These are phyloP conservation scores for Adansonia rubrostipa DNA, from an alignment of 441 rosid species.

Conservation along the genomic window DNA sequence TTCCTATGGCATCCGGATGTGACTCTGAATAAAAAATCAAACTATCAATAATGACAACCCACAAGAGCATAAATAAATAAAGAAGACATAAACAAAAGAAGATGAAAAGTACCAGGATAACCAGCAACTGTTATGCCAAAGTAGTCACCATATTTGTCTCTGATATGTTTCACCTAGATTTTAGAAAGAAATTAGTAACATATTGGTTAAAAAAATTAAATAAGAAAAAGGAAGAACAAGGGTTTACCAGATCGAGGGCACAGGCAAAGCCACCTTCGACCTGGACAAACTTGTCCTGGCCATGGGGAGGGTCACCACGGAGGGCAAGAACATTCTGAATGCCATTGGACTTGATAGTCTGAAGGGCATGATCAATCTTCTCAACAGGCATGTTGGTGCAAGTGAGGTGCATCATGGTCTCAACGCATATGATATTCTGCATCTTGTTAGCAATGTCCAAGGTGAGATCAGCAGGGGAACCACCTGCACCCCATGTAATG, in stretches of 20 bases:
- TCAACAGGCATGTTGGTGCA: constrained; percentile 98
- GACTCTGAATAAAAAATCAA: constrained; percentile 57
- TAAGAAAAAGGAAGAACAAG: not conserved
- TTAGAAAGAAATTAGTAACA: constrained; percentile 4
- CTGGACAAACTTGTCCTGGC: constrained; percentile 95
- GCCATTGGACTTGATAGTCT: constrained; percentile 79
- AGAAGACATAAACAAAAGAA: not conserved
- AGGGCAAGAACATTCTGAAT: constrained; percentile 98
- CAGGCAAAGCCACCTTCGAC: constrained; percentile 93
- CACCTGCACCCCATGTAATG: constrained; percentile 99
- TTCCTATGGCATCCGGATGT: constrained; percentile 86
- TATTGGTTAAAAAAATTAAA: not conserved
- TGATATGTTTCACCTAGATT: constrained; percentile 75
- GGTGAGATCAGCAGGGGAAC: constrained; percentile 92
- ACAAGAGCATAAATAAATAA: not conserved
- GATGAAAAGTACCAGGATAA: constrained; percentile 72
- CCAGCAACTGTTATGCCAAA: constrained; percentile 99
- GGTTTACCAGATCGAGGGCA: constrained; percentile 81
- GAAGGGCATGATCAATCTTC: constrained; percentile 89
- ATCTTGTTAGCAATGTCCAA: constrained; percentile 89
- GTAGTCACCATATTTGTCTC: constrained; percentile 74
- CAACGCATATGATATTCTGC: constrained; percentile 96
- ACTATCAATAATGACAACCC: not conserved
- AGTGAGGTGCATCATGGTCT: constrained; percentile 99
- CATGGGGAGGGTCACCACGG: constrained; percentile 96